Conservation (phyloP, 2,329 filamentous ascomycete genomes). For the Alternaria brassicicola region DNA sequence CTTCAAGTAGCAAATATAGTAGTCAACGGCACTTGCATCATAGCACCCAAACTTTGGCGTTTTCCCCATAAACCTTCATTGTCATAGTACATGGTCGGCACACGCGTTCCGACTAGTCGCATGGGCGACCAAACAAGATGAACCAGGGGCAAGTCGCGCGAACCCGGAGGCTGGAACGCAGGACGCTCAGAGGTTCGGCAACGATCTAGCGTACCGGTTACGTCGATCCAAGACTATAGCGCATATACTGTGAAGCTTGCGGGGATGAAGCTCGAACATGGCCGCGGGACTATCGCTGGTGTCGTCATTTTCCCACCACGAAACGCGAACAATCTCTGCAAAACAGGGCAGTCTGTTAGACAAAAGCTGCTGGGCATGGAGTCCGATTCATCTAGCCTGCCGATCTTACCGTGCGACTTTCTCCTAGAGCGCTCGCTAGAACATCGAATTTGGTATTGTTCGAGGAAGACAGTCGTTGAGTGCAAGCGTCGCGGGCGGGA, state of each 20-base stretch:
- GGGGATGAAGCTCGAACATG: not conserved
- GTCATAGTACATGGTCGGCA: slow-evolving; percentile 10
- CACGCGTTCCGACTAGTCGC: slow-evolving; percentile 5
- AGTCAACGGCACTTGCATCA: not conserved
- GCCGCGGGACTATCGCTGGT: not conserved
- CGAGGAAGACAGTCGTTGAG: not conserved
- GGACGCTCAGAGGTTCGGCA: not conserved
- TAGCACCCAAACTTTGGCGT: not conserved
- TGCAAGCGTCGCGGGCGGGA: not conserved
- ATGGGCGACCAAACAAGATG: not conserved
- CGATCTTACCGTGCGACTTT: not conserved
- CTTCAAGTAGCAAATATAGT: not conserved
- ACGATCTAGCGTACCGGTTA: not conserved
- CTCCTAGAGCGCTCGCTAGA: not conserved
- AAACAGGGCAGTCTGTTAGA: not conserved
- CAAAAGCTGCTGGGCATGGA: not conserved
- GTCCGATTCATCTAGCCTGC: not conserved
- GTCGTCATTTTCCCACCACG: slow-evolving; percentile 4
- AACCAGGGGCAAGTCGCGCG: not conserved
- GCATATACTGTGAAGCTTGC: slow-evolving; percentile 5
- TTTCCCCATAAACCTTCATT: not conserved
- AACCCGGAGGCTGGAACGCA: slow-evolving; percentile 1
- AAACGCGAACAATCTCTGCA: not conserved
- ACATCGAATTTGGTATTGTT: not conserved
- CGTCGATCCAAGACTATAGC: slow-evolving; percentile 3